Percentiles rank a stretch among this genome's conserved stretches.
Evolutionary conservation across 768 basidiomycete species (phyloP).

Genomic region (Podaxis sp.): DNA sequence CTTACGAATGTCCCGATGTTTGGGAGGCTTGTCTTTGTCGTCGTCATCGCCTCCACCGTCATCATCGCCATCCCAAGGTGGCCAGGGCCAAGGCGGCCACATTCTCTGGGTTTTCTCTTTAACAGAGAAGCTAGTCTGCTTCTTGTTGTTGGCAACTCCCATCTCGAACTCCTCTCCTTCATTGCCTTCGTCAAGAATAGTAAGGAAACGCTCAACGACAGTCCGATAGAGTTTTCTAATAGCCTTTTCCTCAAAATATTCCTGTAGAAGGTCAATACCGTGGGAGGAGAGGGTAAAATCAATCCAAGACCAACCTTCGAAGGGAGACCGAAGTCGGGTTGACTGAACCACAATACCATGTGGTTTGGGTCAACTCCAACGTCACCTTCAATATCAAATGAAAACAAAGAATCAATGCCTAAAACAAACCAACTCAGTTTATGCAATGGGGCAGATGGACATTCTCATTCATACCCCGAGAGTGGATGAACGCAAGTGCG

Average conservation of each 20-base stretch:
- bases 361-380: conserved; percentile 80
- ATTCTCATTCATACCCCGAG: conserved; percentile 55
- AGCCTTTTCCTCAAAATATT: conserved; percentile 83
- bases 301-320: conserved; percentile 59
- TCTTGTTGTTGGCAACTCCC: conserved; percentile 17
- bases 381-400: conserved; percentile 88
- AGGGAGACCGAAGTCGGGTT: conserved; percentile 79
- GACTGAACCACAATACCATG: conserved; percentile 85
- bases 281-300: conserved; percentile 7
- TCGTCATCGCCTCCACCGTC: conserved; percentile 45
- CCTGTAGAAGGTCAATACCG: conserved; percentile 40
- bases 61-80: conserved; percentile 76
- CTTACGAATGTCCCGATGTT: conserved; percentile 53
- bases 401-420: conserved; percentile 80
- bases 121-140: conserved; percentile 15
- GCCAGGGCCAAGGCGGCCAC: conserved; percentile 86
- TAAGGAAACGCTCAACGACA: conserved; percentile 68
- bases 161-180: conserved; percentile 44
- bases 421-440: conserved; percentile 7
- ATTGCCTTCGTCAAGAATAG: conserved; percentile 54
- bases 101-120: conserved; percentile 32
- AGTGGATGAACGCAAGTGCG: conserved; percentile 83
- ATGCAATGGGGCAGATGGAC: neutral
- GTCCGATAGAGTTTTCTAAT: conserved; percentile 69
- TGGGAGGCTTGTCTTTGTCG: conserved; percentile 43